Evolutionary conservation across 1,139 yeast genomes (phyloP), one percentile per base, ranked within the genome.

Genomic region (Saccharomyces uvarum): DNA sequence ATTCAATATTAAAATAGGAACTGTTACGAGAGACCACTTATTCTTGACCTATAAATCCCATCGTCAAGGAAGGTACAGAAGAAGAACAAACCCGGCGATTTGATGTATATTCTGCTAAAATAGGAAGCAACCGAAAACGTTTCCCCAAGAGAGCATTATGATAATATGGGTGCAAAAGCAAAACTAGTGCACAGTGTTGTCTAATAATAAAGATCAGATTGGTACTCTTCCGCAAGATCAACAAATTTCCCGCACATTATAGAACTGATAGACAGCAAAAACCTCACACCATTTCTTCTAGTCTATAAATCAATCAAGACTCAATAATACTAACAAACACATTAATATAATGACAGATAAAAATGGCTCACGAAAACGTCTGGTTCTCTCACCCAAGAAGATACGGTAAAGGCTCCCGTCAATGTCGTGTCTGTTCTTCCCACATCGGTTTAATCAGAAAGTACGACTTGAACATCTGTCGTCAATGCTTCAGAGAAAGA

Each of bases 381-480:
- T 95, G 99, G 99, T 93, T 80, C 86, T 91, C 98, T 80, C 99
- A 93, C 96, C 99, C 99, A 84, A 90, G 98, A 88, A 91, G 87
- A 81, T 91, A 84, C 89, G 99, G 99, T 81, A 95, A 95, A 89
- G 99, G 99, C 82, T 88, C 98, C 75, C 96, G 99, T 84, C 95
- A 87, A 82, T 91, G 98, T 84, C 95, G 99, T 81, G 91, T 91
- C 82, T 91, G 98, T 78, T 85, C 96, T 72, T 88, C 97, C 80
- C 97, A 93, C 93, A 79, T 90, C 73, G 99, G 99, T 84, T 89
- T 95, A 79, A 89, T 95, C 86, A 91, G 99, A 88, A 95, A 95
- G 86, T 95, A 95, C 95, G 99, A 95, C 76, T 83, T 95, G 76
- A 87, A 89, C 90, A 85, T 95, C 85, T 93, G 98, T 83, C 96